phyloP scores from a whole-genome alignment of 768 basidiomycete species.

The Galerina sulciceps region DNA sequence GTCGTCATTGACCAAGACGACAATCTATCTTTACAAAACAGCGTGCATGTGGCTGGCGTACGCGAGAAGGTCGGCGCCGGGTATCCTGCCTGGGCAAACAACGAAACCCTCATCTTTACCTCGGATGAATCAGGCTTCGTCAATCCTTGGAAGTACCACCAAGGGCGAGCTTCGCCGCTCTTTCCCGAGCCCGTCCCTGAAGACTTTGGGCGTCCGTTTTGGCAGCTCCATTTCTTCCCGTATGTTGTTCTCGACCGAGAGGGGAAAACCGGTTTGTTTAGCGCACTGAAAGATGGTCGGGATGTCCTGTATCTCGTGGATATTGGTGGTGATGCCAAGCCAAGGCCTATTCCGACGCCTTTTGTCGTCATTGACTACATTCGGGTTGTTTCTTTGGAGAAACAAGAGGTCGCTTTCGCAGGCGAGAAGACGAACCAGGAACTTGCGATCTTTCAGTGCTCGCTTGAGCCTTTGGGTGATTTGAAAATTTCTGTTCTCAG shows the following conservation, averaged over 20 bases:
- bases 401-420: constrained; percentile 42
- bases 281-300: constrained; percentile 45
- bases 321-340: constrained; percentile 30
- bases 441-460: constrained; percentile 39
- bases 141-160: constrained; percentile 65
- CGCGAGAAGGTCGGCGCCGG: constrained; percentile 51
- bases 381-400: constrained; percentile 33
- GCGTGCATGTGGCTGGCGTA: constrained; percentile 54
- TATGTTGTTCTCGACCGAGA: constrained; percentile 46
- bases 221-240: constrained; percentile 53
- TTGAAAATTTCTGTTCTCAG: constrained; percentile 13
- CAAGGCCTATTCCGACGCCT: constrained; percentile 39
- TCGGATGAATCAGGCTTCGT: constrained; percentile 68
- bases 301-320: constrained; percentile 44
- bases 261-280: constrained; percentile 37
- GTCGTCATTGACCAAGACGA: constrained; percentile 31
- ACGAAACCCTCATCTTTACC: constrained; percentile 63
- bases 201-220: constrained; percentile 64
- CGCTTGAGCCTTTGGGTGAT: constrained; percentile 8
- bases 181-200: constrained; percentile 48
- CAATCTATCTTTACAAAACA: constrained; percentile 37
- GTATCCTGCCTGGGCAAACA: constrained; percentile 64
- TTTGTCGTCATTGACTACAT: constrained; percentile 46
- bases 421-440: constrained; percentile 45
- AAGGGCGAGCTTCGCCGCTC: constrained; percentile 38